Base-by-base conservation (phyloP, 225 moss, liverwort and hornwort genomes). In the Rhytidiadelphus loreus region DNA sequence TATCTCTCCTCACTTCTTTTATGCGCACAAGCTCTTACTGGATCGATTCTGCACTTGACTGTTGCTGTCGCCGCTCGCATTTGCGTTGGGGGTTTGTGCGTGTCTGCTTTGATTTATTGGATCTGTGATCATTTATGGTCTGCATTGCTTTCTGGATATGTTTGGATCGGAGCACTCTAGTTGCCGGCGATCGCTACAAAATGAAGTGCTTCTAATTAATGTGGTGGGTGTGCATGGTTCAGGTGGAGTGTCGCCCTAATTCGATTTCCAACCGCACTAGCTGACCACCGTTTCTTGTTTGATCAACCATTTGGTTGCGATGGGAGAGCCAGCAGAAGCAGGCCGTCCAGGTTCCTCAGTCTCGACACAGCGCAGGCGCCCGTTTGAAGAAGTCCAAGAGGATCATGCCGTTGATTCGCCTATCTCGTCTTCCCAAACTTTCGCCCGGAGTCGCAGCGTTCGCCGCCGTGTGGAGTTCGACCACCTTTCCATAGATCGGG, bases 291-390 rank as follows among this genome's bases (percentile, higher is more conserved):
- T 55, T 37, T 77, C 37, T 33, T 52, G 75, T 22, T 75, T 26
- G 26, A 82, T 82, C 82, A 16, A 26, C 24, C 12, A 35, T 29
- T 48, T 29, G 37, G 46, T 28, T 58, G 76, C 66, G 39, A 89
- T 89, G 91, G 89, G 89, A 43, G 89, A 91, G 57, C 72, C 91
- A 85, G 14, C 41, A 44, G 26, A 20, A 59, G n/a, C n/a, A n/a
- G 58, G 58, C 74, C 21, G 46, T 63, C 75, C 69, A 56, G 50
- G 82, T 46, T 86, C 82, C 15, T 77, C 77, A 29, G 50, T 65
- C 18, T 70, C 81, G 12, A 81, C 20, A 1, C 63, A 58, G 37
- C 90, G 72, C 18, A 35, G 87, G 37, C 91, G 91, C 30, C 37
- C 28, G 2, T 43, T 58, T 5, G 91, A 86, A 37, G 73, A 89